Conservation (phyloP, 1,139 yeast species). For the Arxiozyma telluris region DNA sequence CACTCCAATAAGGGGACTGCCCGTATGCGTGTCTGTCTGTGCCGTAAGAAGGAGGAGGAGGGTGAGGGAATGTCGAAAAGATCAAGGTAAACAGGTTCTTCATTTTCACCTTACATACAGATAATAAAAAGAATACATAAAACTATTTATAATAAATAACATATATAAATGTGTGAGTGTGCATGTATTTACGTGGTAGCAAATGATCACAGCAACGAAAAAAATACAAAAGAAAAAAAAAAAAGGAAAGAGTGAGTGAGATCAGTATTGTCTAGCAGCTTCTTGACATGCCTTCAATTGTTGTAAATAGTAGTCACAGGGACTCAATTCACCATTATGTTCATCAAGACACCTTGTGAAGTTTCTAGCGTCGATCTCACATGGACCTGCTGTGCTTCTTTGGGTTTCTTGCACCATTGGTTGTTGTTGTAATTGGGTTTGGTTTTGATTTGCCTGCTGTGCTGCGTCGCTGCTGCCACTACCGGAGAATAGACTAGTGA, state of each 20-base stretch:
- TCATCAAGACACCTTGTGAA: conserved; percentile 93
- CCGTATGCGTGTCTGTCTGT: too few relatives aligned
- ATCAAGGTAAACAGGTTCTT: too few relatives aligned
- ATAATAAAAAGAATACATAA: too few relatives aligned
- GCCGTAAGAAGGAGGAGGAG: too few relatives aligned
- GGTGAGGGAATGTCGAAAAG: too few relatives aligned
- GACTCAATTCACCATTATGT: conserved; percentile 90
- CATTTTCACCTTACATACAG: too few relatives aligned
- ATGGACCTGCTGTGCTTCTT: conserved; percentile 44
- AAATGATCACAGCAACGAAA: neutral
- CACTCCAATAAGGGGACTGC: too few relatives aligned
- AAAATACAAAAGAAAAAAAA: neutral
- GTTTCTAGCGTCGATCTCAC: conserved; percentile 90
- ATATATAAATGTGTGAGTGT: too few relatives aligned
- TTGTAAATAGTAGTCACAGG: conserved; percentile 92
- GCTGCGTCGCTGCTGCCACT: conserved; percentile 48
- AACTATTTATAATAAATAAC: too few relatives aligned
- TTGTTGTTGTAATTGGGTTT: conserved; percentile 36
- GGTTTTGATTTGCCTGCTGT: conserved; percentile 29
- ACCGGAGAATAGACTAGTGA: conserved; percentile 83
- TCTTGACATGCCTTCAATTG: conserved; percentile 96
- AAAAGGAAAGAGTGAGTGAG: neutral
- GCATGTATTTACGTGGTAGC: too few relatives aligned
- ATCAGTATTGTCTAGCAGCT: conserved; percentile 72
- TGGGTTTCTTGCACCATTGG: conserved; percentile 24